These are phyloP conservation scores for Coemansia asiatica DNA, from an alignment of 192 early-diverging fungal genomes.

Conservation along the genomic window DNA sequence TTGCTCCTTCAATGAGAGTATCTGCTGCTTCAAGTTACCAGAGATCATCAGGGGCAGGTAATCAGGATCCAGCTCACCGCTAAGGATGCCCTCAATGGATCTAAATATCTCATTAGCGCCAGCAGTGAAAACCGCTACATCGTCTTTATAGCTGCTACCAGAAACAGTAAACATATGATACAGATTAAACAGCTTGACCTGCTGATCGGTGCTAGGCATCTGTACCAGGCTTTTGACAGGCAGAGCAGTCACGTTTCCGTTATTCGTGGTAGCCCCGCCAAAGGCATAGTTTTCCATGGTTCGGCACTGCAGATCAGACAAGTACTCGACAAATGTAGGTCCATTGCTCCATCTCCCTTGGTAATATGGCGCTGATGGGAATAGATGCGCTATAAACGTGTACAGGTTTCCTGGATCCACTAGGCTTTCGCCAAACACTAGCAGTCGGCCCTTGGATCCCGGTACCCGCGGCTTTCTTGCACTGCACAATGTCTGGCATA, in stretches of 20 bases:
- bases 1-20: constrained; percentile 49
- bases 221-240: constrained; percentile 47
- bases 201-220: constrained; percentile 52
- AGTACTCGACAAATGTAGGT: constrained; percentile 52
- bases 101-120: constrained; percentile 53
- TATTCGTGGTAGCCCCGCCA: constrained; percentile 51
- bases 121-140: constrained; percentile 49
- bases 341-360: constrained; percentile 55
- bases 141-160: constrained; percentile 39
- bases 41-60: constrained; percentile 48
- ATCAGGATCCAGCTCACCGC: constrained; percentile 33
- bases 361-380: constrained; percentile 51
- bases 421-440: constrained; percentile 53
- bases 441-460: constrained; percentile 42
- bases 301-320: constrained; percentile 48
- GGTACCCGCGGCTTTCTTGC: constrained; percentile 50
- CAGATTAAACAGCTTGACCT: constrained; percentile 52
- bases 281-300: constrained; percentile 55
- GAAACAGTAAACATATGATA: constrained; percentile 46
- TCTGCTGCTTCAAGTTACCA: constrained; percentile 38
- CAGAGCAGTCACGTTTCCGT: constrained; percentile 50
- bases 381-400: constrained; percentile 48
- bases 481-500: not conserved
- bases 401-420: constrained; percentile 53
- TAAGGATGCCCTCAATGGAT: constrained; percentile 46